Percentiles rank a stretch among this genome's conserved stretches.
phyloP scores from a whole-genome alignment of 108 stramenopile species.

The Phaeodactylum tricornutum region DNA sequence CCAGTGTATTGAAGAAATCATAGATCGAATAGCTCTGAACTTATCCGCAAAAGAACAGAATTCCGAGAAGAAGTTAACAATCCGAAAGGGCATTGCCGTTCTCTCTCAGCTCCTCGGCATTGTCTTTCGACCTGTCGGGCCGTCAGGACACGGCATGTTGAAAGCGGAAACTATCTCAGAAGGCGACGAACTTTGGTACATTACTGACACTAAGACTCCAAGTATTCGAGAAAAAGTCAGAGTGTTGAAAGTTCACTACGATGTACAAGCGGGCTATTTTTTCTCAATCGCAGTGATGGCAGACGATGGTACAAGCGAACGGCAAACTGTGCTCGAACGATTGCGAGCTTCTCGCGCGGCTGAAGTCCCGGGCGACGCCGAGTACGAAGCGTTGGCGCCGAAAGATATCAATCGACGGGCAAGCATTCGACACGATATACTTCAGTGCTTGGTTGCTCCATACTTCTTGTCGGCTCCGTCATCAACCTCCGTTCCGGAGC shows the following conservation, averaged over 20 bases:
- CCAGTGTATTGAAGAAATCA: no score
- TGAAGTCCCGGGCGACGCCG: no score
- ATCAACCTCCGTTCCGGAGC: no score
- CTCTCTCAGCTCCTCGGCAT: not conserved
- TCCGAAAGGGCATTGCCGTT: not conserved
- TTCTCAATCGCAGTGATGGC: conserved; percentile 41
- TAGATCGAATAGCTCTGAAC: no score
- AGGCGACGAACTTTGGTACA: conserved; percentile 60
- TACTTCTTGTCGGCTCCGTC: no score
- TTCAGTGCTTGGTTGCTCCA: no score
- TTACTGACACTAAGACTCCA: conserved; percentile 30
- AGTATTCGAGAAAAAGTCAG: conserved; percentile 19
- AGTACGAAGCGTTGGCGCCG: no score
- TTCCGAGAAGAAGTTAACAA: not conserved
- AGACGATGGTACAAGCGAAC: conserved; percentile 28
- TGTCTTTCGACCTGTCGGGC: not conserved
- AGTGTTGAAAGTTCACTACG: conserved; percentile 59
- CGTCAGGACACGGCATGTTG: not conserved
- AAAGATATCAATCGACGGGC: no score
- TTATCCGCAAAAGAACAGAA: no score
- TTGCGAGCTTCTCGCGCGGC: no score
- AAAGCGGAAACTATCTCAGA: no score
- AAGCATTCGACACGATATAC: no score
- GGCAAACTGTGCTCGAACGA: conserved; percentile 55
- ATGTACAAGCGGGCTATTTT: conserved; percentile 54